These are phyloP conservation scores for Tolypocladium ophioglossoides DNA, from an alignment of 2,329 filamentous ascomycete genomes.

Conservation along the genomic window DNA sequence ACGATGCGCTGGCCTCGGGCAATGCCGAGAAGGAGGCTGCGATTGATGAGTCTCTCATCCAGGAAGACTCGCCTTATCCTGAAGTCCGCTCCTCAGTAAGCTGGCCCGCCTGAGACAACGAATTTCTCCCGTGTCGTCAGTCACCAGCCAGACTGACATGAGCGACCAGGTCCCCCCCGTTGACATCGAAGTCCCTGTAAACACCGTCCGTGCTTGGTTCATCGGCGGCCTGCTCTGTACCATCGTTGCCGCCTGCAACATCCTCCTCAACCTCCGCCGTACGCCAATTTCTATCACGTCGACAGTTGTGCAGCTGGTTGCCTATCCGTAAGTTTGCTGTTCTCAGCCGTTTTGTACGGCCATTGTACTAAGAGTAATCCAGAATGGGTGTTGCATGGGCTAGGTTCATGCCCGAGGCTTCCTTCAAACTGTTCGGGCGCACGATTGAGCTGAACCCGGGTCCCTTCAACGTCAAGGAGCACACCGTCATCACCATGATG, in stretches of 20 bases:
- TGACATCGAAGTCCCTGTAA: constrained; percentile 39
- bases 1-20: constrained; percentile 31
- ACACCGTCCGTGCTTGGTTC: constrained; percentile 50
- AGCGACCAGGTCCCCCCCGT: constrained; percentile 21
- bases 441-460: constrained; percentile 27
- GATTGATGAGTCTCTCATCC: constrained; percentile 33
- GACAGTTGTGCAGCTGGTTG: constrained; percentile 43
- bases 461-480: constrained; percentile 34
- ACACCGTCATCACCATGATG: constrained; percentile 37
- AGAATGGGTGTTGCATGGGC: constrained; percentile 21
- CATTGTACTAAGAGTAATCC: background rate
- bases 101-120: background rate
- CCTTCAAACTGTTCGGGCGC: constrained; percentile 19
- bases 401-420: constrained; percentile 17
- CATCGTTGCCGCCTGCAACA: constrained; percentile 44
- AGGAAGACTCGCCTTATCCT: constrained; percentile 36
- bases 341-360: background rate
- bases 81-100: constrained; percentile 14
- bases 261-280: constrained; percentile 38
- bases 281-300: constrained; percentile 40
- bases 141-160: background rate
- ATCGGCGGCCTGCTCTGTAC: constrained; percentile 49
- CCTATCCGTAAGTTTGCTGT: constrained; percentile 28
- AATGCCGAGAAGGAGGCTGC: constrained; percentile 33
- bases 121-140: background rate